Evolutionary conservation across 116 monocot genomes (phyloP).

Genomic region (Papilionanthe hybrid): DNA sequence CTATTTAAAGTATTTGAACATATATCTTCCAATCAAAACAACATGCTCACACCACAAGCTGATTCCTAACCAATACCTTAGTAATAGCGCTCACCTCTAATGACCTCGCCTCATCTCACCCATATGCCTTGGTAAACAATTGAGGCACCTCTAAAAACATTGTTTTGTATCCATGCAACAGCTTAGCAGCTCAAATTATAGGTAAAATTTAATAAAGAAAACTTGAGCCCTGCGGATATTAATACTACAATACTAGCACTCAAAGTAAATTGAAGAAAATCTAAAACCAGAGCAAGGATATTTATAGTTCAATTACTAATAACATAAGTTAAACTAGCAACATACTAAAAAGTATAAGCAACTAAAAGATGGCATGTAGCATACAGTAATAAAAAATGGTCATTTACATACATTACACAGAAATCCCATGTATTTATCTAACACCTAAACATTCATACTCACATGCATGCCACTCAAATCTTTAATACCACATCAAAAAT

Average conservation of each 20-base stretch:
- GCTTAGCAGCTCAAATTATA: background rate
- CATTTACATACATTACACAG: no score
- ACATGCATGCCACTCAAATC: no score
- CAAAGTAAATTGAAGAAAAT: background rate
- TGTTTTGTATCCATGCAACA: background rate
- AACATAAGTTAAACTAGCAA: background rate
- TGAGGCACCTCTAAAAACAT: background rate
- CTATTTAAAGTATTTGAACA: background rate
- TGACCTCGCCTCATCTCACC: background rate
- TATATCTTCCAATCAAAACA: background rate
- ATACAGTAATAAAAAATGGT: background rate
- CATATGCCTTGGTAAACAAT: no score
- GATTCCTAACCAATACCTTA: background rate
- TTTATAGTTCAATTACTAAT: background rate
- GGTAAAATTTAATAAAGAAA: background rate
- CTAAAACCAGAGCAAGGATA: background rate
- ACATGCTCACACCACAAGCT: background rate
- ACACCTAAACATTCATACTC: no score
- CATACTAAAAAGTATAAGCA: background rate
- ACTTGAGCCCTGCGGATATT: background rate
- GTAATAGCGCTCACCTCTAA: background rate
- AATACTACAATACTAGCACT: background rate
- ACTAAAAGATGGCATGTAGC: background rate
- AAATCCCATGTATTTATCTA: no score
- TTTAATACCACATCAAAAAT: no score